Conservation (phyloP, 2,329 filamentous ascomycete genomes). For the Curvularia lunata region DNA sequence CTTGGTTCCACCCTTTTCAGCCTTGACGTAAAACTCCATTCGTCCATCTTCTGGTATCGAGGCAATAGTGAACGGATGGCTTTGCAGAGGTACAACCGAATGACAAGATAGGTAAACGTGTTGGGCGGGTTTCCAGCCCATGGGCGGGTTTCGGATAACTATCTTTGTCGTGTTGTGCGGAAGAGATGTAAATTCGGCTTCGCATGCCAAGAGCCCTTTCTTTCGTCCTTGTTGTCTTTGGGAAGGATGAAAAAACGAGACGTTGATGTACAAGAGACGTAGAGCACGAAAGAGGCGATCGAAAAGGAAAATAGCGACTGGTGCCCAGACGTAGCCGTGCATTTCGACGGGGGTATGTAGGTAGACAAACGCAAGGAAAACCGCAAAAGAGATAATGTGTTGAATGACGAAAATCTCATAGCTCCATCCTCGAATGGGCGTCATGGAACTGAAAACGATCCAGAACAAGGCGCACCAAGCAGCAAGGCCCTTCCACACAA, state of each 20-base stretch:
- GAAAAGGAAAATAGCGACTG: slow-evolving; percentile 66
- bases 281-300: slow-evolving; percentile 63
- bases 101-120: slow-evolving; percentile 68
- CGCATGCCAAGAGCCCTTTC: slow-evolving; percentile 46
- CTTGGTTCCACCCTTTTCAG: slow-evolving; percentile 60
- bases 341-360: slow-evolving; percentile 67
- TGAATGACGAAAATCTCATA: slow-evolving; percentile 75
- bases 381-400: slow-evolving; percentile 66
- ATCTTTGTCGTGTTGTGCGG: slow-evolving; percentile 63
- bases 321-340: slow-evolving; percentile 69
- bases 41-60: slow-evolving; percentile 62
- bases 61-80: slow-evolving; percentile 69
- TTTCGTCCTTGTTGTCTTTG: slow-evolving; percentile 36
- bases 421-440: slow-evolving; percentile 67
- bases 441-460: slow-evolving; percentile 68
- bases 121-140: slow-evolving; percentile 67
- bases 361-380: slow-evolving; percentile 69
- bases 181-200: slow-evolving; percentile 54
- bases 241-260: slow-evolving; percentile 50
- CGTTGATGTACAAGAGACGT: slow-evolving; percentile 48
- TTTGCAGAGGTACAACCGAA: slow-evolving; percentile 63
- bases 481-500: slow-evolving; percentile 70
- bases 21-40: slow-evolving; percentile 64
- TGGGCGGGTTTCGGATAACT: slow-evolving; percentile 61
- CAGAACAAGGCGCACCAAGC: slow-evolving; percentile 71